These are phyloP conservation scores for Xylaria flabelliformis DNA, from an alignment of 495 filamentous ascomycete genomes.

Conservation along the genomic window DNA sequence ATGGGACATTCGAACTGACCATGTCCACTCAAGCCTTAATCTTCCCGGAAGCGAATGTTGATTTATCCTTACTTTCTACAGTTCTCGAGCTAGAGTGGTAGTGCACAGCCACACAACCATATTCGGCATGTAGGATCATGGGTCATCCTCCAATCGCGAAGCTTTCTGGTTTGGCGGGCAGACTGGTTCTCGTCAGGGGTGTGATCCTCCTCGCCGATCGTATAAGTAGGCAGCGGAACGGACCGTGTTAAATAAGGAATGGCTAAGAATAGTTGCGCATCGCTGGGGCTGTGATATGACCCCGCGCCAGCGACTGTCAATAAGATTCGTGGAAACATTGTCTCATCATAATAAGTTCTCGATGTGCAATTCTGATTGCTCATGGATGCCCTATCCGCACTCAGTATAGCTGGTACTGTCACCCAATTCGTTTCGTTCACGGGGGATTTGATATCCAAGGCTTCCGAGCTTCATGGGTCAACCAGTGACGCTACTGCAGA, in stretches of 20 bases:
- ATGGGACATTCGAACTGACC: background rate
- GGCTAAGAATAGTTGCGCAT: slow-evolving; percentile 4
- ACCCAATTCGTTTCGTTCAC: slow-evolving; percentile 43
- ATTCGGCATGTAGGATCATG: background rate
- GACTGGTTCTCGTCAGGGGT: background rate
- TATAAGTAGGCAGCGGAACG: slow-evolving; percentile 12
- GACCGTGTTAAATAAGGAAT: slow-evolving; percentile 2
- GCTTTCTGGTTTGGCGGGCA: slow-evolving; percentile 14
- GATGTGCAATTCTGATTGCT: background rate
- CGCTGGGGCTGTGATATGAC: slow-evolving; percentile 8
- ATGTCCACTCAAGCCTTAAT: background rate
- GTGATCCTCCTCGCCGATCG: background rate
- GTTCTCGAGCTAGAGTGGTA: background rate
- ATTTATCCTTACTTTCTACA: background rate
- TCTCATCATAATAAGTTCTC: background rate
- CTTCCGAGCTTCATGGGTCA: slow-evolving; percentile 33
- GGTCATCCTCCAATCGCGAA: background rate
- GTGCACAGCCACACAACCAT: slow-evolving; percentile 4
- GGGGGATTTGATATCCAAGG: slow-evolving; percentile 30
- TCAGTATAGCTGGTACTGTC: slow-evolving; percentile 39
- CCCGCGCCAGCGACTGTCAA: slow-evolving; percentile 10
- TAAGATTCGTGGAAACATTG: background rate
- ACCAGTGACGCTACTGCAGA: slow-evolving; percentile 30
- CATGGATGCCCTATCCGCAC: slow-evolving; percentile 40
- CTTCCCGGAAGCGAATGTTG: background rate